Evolutionary conservation across 331 rosid species (phyloP).

Genomic region (Stylosanthes scabra): DNA sequence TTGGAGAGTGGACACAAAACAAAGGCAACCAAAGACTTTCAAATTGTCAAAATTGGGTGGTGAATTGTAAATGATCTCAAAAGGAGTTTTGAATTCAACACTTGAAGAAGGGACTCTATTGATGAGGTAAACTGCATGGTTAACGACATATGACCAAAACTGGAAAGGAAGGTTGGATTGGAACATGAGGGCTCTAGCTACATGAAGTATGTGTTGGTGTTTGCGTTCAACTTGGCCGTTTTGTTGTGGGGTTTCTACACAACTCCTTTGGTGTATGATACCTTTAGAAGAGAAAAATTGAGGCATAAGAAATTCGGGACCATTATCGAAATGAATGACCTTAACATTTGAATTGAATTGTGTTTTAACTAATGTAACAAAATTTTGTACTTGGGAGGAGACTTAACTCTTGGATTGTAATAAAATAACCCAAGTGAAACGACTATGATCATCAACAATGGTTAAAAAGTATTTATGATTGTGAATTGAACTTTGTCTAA

Average conservation of each 20-base stretch:
- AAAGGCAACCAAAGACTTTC: not conserved
- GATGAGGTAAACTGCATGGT: not conserved
- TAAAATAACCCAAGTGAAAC: not conserved
- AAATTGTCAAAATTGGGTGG: not conserved
- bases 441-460: not conserved
- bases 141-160: not conserved
- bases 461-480: not conserved
- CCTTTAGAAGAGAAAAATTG: not conserved
- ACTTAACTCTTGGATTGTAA: not conserved
- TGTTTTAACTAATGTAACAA: not conserved
- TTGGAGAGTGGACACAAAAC: not conserved
- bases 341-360: not conserved
- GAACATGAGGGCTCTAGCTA: not conserved
- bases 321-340: not conserved
- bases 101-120: not conserved
- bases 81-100: not conserved
- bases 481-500: too few species aligned
- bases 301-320: not conserved
- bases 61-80: not conserved
- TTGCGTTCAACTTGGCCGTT: not conserved
- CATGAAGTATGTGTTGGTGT: not conserved
- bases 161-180: not conserved
- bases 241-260: not conserved
- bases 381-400: not conserved
- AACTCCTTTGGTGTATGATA: not conserved